Evolutionary conservation across 2,329 filamentous ascomycete genomes (phyloP).

Genomic region (Nigrospora sphaerica): DNA sequence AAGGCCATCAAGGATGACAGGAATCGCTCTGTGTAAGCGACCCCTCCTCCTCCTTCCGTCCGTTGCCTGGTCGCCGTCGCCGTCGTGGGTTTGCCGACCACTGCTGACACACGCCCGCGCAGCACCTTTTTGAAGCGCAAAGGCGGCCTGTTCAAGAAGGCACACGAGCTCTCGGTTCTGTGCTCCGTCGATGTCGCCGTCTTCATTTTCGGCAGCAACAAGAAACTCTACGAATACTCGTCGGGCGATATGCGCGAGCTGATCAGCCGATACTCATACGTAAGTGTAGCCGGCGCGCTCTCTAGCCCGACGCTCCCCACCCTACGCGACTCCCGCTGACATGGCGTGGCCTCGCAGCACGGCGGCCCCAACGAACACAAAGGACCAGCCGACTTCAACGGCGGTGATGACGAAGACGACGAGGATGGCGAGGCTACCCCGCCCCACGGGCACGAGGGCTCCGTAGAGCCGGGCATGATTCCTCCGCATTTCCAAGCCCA

Average conservation of each 20-base stretch:
- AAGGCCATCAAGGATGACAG: constrained; percentile 98
- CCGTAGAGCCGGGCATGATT: constrained; percentile 52
- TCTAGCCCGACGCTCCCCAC: constrained; percentile 2
- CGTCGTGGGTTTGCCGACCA: constrained; percentile 8
- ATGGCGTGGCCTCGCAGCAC: constrained; percentile 51
- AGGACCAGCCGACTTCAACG: constrained; percentile 85
- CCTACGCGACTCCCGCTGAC: neutral
- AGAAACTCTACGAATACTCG: constrained; percentile 98
- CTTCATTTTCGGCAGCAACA: constrained; percentile 97
- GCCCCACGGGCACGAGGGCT: constrained; percentile 54
- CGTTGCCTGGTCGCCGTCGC: constrained; percentile 1
- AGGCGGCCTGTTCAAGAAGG: constrained; percentile 98
- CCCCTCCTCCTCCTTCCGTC: constrained; percentile 1
- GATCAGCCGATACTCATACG: constrained; percentile 82
- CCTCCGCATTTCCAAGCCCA: constrained; percentile 65
- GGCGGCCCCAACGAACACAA: constrained; percentile 93
- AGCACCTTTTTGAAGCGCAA: constrained; percentile 99
- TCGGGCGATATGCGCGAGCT: constrained; percentile 90
- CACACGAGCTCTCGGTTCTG: constrained; percentile 93
- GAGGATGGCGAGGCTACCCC: constrained; percentile 70
- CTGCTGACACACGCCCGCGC: constrained; percentile 5
- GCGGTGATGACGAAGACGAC: constrained; percentile 79
- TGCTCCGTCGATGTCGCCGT: constrained; percentile 98
- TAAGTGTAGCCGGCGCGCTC: constrained; percentile 40
- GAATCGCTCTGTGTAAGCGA: constrained; percentile 88